These are phyloP conservation scores for Trichoderma virens DNA, from an alignment of 495 filamentous ascomycete genomes.

Conservation along the genomic window DNA sequence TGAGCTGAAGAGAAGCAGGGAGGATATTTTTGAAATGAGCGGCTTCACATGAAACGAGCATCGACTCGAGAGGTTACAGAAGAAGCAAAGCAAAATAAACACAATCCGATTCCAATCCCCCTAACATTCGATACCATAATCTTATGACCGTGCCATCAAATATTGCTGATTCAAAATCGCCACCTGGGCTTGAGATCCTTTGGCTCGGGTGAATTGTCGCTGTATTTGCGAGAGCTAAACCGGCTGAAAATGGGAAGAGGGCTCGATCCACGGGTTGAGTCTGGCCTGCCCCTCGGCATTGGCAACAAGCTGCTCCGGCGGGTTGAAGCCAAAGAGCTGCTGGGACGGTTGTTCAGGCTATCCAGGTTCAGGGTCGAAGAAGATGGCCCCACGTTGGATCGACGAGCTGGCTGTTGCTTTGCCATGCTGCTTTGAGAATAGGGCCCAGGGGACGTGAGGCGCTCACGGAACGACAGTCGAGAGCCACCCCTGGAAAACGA, in stretches of 20 bases:
- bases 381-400: conserved; percentile 32
- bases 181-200: conserved; percentile 12
- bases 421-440: conserved; percentile 23
- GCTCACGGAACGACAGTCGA: conserved; percentile 42
- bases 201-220: conserved; percentile 1
- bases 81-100: not conserved
- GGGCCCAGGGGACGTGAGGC: conserved; percentile 33
- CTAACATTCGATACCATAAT: not conserved
- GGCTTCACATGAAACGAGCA: not conserved
- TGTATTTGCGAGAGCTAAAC: conserved; percentile 6
- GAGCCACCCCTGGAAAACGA: conserved; percentile 18
- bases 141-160: not conserved
- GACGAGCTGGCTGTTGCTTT: conserved; percentile 27
- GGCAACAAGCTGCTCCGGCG: conserved; percentile 45
- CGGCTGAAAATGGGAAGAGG: not conserved
- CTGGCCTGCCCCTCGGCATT: not conserved
- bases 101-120: not conserved
- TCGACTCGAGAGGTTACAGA: not conserved
- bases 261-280: not conserved
- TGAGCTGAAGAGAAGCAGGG: conserved; percentile 1
- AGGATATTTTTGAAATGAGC: not conserved
- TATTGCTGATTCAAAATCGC: not conserved
- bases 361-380: conserved; percentile 8
- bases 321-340: conserved; percentile 39
- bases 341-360: conserved; percentile 24